Evolutionary conservation across 345 rosid genomes (phyloP), one percentile per base, ranked within the genome.

Genomic region (Populus pruinosa): DNA sequence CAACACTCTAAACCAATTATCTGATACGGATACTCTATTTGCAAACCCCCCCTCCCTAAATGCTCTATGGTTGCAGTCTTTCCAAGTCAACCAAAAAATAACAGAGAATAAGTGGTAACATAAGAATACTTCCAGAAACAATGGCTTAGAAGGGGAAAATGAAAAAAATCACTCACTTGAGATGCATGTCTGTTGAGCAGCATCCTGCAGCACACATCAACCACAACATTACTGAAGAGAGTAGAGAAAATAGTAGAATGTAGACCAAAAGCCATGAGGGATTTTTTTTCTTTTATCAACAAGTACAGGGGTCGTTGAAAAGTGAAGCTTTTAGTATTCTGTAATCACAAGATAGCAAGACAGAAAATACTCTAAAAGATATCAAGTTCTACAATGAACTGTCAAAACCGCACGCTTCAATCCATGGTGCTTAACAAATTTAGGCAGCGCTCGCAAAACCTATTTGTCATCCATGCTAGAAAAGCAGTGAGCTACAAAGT

Each of bases 181-280:
- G 94, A 77, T 72, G 86, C 82, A 82, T 88, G 94, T 78, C 84
- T 83, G 79, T 79, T 89, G 69, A 85, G 79, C 67, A 89, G 87
- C 79, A 85, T 80, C 91, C 99, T 92, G 90, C 68, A 86, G 64
- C 44, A 78, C 67, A 82, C 31, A 31, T 31, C 6, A 53, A 71
- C 1, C 49, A 10, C 44, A 14, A 44, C 68, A 29, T 70, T 27
- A 68, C 20, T 75, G 53, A 61, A 64, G 39, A 72, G 55, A 76
- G 8, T 63, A n/a, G 20, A 64, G 6, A 72, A 70, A 49, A 72
- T 35, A 66, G 20, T 9, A 68, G 49, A 17, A 53, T 12, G n/a
- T 66, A 25, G 41, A 70, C n/a, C 47, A 27, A 61, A 16, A 66
- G n/a, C 23, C 14, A 25, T 39, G 23, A 23, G 35, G 53, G 36